These are phyloP conservation scores for Boletus speciosus DNA, from an alignment of 768 basidiomycete species.

Conservation along the genomic window DNA sequence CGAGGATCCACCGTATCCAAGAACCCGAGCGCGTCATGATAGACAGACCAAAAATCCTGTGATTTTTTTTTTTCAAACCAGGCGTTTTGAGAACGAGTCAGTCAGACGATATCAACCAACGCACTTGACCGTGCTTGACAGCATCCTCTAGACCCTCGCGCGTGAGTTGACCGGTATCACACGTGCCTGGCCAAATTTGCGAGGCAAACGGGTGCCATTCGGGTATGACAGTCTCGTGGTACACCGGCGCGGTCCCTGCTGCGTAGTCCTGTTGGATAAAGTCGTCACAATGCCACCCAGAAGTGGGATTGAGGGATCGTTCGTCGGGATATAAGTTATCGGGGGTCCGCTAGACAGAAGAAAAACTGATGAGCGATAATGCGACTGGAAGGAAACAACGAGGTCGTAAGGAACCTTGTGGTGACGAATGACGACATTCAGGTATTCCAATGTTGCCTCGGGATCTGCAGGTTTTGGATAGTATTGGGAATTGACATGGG, in stretches of 20 bases:
- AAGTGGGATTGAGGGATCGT: constrained; percentile 35
- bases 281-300: constrained; percentile 41
- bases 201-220: constrained; percentile 42
- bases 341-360: constrained; percentile 39
- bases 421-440: constrained; percentile 44
- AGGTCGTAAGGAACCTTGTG: constrained; percentile 38
- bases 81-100: neutral
- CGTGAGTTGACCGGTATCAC: constrained; percentile 47
- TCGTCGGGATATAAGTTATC: constrained; percentile 48
- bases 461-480: constrained; percentile 32
- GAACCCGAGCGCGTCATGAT: constrained; percentile 36
- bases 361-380: neutral
- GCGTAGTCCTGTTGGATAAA: constrained; percentile 39
- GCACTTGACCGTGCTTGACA: constrained; percentile 38
- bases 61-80: neutral
- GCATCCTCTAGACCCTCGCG: constrained; percentile 42
- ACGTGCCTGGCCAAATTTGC: constrained; percentile 47
- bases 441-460: constrained; percentile 36
- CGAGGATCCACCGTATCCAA: constrained; percentile 32
- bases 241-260: constrained; percentile 35
- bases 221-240: constrained; percentile 38
- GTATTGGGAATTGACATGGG: constrained; percentile 40
- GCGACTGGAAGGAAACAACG: neutral
- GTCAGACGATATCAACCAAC: neutral
- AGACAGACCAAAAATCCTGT: constrained; percentile 48